Evolutionary conservation across 805 yeast species (phyloP).

Genomic region (Crinitomyces ghanaensis): DNA sequence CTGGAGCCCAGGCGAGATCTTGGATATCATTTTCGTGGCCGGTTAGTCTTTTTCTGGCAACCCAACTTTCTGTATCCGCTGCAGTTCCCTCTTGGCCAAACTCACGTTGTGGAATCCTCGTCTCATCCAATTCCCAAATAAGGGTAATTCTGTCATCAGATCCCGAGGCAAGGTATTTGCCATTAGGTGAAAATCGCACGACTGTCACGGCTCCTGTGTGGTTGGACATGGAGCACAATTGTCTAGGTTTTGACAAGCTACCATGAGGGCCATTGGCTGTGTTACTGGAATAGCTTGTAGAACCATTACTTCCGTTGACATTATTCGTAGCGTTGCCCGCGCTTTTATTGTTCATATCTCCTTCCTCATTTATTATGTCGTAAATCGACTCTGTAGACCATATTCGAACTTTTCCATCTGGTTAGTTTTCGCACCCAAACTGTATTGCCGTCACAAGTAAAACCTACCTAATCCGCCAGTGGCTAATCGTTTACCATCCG

Average conservation of each 20-base stretch:
- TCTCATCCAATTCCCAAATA: slow-evolving; percentile 90
- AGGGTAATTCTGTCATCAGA: slow-evolving; percentile 87
- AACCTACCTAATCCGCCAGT: slow-evolving; percentile 65
- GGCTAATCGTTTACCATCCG: slow-evolving; percentile 77
- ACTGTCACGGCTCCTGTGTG: slow-evolving; percentile 97
- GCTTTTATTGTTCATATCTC: slow-evolving; percentile 1
- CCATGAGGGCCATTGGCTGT: too few relatives aligned
- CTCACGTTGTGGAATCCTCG: slow-evolving; percentile 36
- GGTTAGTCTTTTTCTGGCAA: slow-evolving; percentile 79
- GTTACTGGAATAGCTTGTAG: too few relatives aligned
- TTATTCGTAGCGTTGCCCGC: slow-evolving; percentile 7
- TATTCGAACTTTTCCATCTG: slow-evolving; percentile 82
- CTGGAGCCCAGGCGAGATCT: slow-evolving; percentile 98
- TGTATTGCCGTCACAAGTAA: neutral
- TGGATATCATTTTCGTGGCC: slow-evolving; percentile 98
- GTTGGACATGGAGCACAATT: slow-evolving; percentile 82
- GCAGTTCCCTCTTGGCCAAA: slow-evolving; percentile 53
- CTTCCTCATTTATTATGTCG: slow-evolving; percentile 36
- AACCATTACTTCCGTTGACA: slow-evolving; percentile 2
- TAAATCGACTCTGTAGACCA: slow-evolving; percentile 86
- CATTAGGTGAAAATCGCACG: slow-evolving; percentile 85
- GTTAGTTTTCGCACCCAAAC: neutral
- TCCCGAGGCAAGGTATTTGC: slow-evolving; percentile 84
- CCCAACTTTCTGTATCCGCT: slow-evolving; percentile 89
- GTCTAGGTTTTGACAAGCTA: slow-evolving; percentile 26